Evolutionary conservation across 208 protist species (phyloP).

Genomic region (Trypanosoma vivax): DNA sequence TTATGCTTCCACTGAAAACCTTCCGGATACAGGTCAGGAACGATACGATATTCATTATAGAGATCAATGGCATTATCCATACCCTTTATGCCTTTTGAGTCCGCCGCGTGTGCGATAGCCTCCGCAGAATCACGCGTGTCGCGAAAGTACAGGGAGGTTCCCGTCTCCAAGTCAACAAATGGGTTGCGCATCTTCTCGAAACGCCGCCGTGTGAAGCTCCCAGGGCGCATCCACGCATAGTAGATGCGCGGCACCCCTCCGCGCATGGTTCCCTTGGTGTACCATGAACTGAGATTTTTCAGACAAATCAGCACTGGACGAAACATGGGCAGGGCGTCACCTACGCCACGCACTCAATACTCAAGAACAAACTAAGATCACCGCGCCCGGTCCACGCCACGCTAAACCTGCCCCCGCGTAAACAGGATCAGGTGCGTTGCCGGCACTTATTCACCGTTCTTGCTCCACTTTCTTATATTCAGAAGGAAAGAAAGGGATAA

Average conservation of each 20-base stretch:
- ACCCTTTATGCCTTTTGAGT: conserved; percentile 87
- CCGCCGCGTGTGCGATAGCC: conserved; percentile 78
- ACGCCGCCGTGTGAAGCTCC: conserved; percentile 82
- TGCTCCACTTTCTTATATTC: no score
- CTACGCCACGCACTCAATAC: no score
- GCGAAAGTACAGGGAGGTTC: conserved; percentile 88
- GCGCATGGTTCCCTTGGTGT: conserved; percentile 86
- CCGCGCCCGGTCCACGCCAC: no score
- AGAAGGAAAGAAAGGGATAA: no score
- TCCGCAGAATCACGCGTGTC: conserved; percentile 85
- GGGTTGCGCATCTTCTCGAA: conserved; percentile 93
- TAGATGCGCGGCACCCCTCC: conserved; percentile 91
- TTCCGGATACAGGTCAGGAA: conserved; percentile 89
- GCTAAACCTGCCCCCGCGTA: no score
- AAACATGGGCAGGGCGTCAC: no score
- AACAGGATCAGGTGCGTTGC: no score
- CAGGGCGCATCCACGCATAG: conserved; percentile 89
- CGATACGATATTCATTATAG: conserved; percentile 92
- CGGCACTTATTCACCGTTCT: no score
- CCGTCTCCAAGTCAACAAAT: conserved; percentile 89
- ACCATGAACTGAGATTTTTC: conserved; percentile 85
- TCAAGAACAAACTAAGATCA: no score
- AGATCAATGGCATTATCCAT: conserved; percentile 89
- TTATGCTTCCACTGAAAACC: conserved; percentile 93
- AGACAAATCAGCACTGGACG: conserved; percentile 22